Percentiles rank a stretch among this genome's conserved stretches.
Evolutionary conservation across 2,329 filamentous ascomycete species (phyloP).

Genomic region (Paecilomyces variotii): DNA sequence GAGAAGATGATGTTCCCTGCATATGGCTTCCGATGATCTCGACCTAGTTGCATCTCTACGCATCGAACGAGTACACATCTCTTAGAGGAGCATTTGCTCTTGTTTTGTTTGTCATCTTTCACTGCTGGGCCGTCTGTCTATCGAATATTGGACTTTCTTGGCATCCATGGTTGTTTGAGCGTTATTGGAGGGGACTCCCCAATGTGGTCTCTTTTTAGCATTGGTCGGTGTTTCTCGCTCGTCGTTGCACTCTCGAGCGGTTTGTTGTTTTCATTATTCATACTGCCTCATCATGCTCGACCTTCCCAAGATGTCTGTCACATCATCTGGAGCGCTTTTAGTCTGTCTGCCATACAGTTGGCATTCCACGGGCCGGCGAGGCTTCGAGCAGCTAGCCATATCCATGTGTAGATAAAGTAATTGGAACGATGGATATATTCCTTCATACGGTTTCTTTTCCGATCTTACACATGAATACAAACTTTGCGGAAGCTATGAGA

Average conservation of each 20-base stretch:
- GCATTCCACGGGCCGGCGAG: background rate
- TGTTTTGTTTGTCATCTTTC: constrained; percentile 7
- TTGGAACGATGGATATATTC: background rate
- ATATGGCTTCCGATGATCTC: constrained; percentile 33
- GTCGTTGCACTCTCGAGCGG: background rate
- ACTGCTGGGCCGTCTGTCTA: background rate
- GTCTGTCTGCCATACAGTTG: background rate
- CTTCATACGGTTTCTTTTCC: background rate
- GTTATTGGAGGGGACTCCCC: background rate
- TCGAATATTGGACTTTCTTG: background rate
- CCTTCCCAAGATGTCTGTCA: background rate
- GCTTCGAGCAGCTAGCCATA: background rate
- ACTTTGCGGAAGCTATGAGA: background rate
- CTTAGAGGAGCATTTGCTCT: constrained; percentile 1
- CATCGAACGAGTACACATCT: background rate
- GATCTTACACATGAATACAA: background rate
- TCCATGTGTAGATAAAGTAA: background rate
- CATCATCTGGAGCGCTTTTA: background rate
- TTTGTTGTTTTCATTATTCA: background rate
- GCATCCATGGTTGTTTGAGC: background rate
- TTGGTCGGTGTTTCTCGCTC: background rate
- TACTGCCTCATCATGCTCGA: background rate
- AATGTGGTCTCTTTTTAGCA: background rate
- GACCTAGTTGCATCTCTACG: background rate
- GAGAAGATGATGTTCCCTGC: constrained; percentile 34